Evolutionary conservation across 805 yeast species (phyloP), one percentile per base, ranked within the genome.

Genomic region (Metschnikowia cerradonensis): DNA sequence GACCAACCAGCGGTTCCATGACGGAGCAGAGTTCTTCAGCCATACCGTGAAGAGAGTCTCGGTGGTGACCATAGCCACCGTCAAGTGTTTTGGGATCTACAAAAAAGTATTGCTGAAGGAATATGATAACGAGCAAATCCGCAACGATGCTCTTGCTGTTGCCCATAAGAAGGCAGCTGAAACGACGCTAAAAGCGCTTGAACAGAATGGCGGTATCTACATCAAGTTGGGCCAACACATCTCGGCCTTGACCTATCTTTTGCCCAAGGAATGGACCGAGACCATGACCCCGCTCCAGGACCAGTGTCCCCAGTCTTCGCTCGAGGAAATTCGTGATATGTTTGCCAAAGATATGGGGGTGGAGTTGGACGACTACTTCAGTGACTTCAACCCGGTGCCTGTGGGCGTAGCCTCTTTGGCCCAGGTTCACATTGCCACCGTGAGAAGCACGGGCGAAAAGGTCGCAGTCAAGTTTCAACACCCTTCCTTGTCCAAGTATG

Each of bases 401-500:
- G 83, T 94, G 39, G 99, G 99, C 1, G 95, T 89, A 4, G 99
- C 99, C 0, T 89, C 97, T 0, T 74, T 94, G 56, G 99, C 99
- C 0, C 99, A 94, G 63, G 99, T 94, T 4, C 98, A 94, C 68
- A 70, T 75, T 22, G 99, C 95, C 0, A 77, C 67, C 1, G 64
- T 91, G 48, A 77, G 71, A 50, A 69, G 64, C 3, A 77, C 76
- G 1, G 88, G 87, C 1, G 78, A 83, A 52, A 80, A 76, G 60
- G 98, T 92, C 2, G 99, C 99, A 0, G 96, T 94, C 20, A 94
- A 94, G 63, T 79, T 92, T 39, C 99, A 94, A 67, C 98, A 91
- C 66, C 99, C 99, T 0, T 79, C 89, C 2, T 72, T 94, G 48
- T 79, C 82, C 43, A 88, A 86, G 59, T 94, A 88, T 70, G 96